Percentiles rank a stretch among this genome's conserved stretches.
phyloP scores from a whole-genome alignment of 495 filamentous ascomycete genomes.

The Neurospora africana region DNA sequence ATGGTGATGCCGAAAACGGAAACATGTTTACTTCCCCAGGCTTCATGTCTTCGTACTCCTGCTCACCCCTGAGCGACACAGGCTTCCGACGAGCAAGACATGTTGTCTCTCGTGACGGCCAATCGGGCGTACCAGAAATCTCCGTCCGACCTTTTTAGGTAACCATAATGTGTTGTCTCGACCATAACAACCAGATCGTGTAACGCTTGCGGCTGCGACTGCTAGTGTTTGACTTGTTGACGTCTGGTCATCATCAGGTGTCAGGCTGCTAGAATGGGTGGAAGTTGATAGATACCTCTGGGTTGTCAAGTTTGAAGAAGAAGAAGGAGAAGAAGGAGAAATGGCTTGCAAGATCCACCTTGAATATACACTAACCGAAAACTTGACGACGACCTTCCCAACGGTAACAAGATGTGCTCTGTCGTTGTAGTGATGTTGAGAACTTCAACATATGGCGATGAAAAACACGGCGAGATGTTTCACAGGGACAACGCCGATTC shows the following conservation, averaged over 20 bases:
- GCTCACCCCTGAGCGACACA: neutral
- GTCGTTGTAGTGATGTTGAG: neutral
- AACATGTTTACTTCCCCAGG: neutral
- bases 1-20: neutral
- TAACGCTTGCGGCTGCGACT: neutral
- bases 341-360: neutral
- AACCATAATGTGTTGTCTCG: neutral
- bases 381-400: neutral
- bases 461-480: neutral
- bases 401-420: neutral
- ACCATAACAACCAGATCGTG: neutral
- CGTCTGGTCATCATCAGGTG: neutral
- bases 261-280: neutral
- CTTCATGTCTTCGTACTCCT: neutral
- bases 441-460: neutral
- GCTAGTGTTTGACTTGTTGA: neutral
- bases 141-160: neutral
- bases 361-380: neutral
- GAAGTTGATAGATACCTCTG: neutral
- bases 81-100: neutral
- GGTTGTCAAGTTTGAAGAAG: neutral
- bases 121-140: neutral
- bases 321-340: neutral
- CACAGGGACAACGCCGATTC: neutral
- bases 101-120: neutral